Evolutionary conservation across 192 early-diverging fungal species (phyloP).

Genomic region (Coemansia sp.): DNA sequence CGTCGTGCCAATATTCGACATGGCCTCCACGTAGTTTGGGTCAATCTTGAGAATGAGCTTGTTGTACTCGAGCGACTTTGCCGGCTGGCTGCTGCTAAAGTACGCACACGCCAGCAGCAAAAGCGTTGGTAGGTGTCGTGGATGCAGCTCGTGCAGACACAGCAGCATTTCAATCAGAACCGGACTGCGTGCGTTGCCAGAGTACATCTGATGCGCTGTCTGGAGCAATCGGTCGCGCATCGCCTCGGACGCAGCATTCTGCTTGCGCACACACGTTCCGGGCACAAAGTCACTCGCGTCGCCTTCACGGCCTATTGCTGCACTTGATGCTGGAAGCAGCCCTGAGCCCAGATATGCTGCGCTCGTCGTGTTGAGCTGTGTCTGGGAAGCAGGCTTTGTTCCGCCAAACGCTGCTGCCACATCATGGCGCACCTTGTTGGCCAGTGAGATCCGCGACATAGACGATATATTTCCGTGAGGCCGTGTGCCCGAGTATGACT

Average conservation of each 20-base stretch:
- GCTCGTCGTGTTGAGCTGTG: slow-evolving; percentile 1
- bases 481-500: slow-evolving; percentile 10
- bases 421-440: slow-evolving; percentile 13
- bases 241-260: slow-evolving; percentile 20
- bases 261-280: slow-evolving; percentile 35
- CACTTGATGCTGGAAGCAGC: not conserved
- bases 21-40: slow-evolving; percentile 84
- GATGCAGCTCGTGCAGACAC: slow-evolving; percentile 54
- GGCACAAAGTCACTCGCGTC: slow-evolving; percentile 27
- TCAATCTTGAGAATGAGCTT: slow-evolving; percentile 76
- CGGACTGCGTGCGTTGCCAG: slow-evolving; percentile 53
- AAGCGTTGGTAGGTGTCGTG: slow-evolving; percentile 75
- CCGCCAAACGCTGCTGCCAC: not conserved
- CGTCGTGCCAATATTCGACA: slow-evolving; percentile 89
- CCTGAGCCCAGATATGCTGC: not conserved
- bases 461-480: slow-evolving; percentile 13
- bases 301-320: not conserved
- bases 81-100: slow-evolving; percentile 71
- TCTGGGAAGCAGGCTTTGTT: not conserved
- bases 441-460: slow-evolving; percentile 12
- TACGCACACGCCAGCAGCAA: slow-evolving; percentile 84
- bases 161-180: slow-evolving; percentile 55
- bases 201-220: slow-evolving; percentile 63
- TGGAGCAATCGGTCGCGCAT: slow-evolving; percentile 61
- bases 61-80: slow-evolving; percentile 78